A percentile compares a stretch with the other conserved stretches of the same genome.
These are phyloP conservation scores for Salix viminalis DNA, from an alignment of 345 rosid species.

Conservation along the genomic window DNA sequence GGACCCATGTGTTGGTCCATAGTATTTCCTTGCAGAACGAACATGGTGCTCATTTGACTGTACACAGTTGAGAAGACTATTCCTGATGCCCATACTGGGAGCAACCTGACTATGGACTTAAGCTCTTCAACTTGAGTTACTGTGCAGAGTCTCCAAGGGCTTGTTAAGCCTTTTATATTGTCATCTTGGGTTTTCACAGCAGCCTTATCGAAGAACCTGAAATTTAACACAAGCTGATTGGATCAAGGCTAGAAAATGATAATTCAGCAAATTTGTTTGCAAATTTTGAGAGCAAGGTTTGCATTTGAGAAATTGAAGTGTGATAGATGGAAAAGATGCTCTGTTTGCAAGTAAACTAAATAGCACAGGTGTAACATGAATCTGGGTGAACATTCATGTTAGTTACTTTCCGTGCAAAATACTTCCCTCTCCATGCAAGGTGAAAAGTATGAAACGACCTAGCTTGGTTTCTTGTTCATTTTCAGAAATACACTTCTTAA, in stretches of 20 bases:
- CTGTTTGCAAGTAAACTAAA: neutral
- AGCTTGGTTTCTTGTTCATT: neutral
- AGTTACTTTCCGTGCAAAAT: neutral
- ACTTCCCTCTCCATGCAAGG: neutral
- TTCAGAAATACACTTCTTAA: neutral
- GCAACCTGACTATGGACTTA: slow-evolving; percentile 66
- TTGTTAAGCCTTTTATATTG: slow-evolving; percentile 34
- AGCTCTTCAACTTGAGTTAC: slow-evolving; percentile 95
- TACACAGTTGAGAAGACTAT: slow-evolving; percentile 77
- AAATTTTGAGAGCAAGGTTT: neutral
- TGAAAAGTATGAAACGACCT: neutral
- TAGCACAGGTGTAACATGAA: neutral
- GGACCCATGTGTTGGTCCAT: slow-evolving; percentile 89
- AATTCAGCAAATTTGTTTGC: neutral
- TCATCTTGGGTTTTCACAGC: slow-evolving; percentile 65
- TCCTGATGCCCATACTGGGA: slow-evolving; percentile 89
- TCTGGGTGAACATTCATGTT: neutral
- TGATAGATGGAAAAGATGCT: neutral
- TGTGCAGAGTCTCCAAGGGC: slow-evolving; percentile 80
- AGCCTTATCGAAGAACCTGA: slow-evolving; percentile 89
- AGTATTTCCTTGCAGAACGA: slow-evolving; percentile 86
- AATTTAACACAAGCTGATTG: neutral
- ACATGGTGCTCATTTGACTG: slow-evolving; percentile 89
- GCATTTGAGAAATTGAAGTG: neutral
- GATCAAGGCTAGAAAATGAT: neutral